phyloP scores from a whole-genome alignment of 2,329 filamentous ascomycete species.

The Phaeophleospora eucalypticola region DNA sequence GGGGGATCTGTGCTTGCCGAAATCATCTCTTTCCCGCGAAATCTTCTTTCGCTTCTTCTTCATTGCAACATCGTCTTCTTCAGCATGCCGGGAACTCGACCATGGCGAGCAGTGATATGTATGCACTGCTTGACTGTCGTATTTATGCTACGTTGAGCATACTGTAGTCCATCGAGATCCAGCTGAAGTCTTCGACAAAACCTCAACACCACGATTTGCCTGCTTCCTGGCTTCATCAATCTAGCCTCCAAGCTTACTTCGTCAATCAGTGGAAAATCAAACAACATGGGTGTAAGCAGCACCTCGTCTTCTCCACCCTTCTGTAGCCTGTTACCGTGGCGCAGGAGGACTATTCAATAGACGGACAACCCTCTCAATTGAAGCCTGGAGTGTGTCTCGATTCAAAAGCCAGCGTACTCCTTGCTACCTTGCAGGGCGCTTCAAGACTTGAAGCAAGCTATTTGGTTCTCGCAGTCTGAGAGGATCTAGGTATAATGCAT shows the following conservation, averaged over 20 bases:
- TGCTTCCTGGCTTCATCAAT: constrained; percentile 44
- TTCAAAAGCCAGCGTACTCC: neutral
- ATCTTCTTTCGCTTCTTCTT: neutral
- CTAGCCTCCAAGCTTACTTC: constrained; percentile 49
- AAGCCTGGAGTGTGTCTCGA: neutral
- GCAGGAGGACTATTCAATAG: constrained; percentile 46
- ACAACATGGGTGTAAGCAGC: constrained; percentile 46
- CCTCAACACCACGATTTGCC: constrained; percentile 45
- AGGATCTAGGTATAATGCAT: neutral
- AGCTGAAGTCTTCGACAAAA: neutral
- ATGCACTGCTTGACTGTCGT: neutral
- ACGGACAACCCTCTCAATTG: too few relatives aligned
- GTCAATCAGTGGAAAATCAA: constrained; percentile 49
- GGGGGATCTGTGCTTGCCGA: constrained; percentile 3
- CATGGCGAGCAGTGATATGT: neutral
- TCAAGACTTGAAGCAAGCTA: too few relatives aligned
- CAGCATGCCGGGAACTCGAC: neutral
- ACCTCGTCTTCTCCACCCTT: constrained; percentile 53
- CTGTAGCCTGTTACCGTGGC: constrained; percentile 37
- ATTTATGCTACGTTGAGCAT: neutral
- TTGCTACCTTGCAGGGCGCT: too few relatives aligned
- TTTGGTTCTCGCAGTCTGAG: too few relatives aligned
- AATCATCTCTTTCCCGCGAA: neutral
- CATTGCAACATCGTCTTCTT: neutral
- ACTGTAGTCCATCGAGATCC: neutral